Base-by-base conservation (phyloP, 805 yeast genomes). In the Starmerella kuoi region DNA sequence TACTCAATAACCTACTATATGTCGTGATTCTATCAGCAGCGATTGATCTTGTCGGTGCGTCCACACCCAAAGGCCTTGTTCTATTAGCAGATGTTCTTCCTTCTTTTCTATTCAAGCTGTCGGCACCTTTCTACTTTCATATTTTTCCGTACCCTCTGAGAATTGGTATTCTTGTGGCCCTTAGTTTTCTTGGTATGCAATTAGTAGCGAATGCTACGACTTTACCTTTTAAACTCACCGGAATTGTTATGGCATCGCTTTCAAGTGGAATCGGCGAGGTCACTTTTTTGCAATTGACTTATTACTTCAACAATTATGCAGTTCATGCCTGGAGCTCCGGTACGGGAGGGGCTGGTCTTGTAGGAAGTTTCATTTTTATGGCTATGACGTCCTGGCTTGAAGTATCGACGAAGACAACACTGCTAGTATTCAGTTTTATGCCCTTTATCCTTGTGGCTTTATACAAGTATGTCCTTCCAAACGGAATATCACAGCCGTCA, bases 11-110 rank as follows among this genome's bases (percentile, higher is more conserved):
- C 58, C 79, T 88, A 9, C 71, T 88, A 1, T 88, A 87, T 62
- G 96, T 88, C 25, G 88, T 88, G 14, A 87, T 88, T 31, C 65
- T 88, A 12, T 77, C 94, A 0, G 94, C 96, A 0, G 97, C 97
- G 2, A 74, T 84, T 25, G 98, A 88, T 57, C 65, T 88, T 12
- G 95, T 87, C 1, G 95, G 95, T 0, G 73, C 84, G 1, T 52
- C 67, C 5, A 72, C 80, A 0, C 96, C 98, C 8, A 88, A 88
- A 60, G 87, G 94, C 1, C 62, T 78, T 2, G 94, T 88, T 4
- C 64, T 88, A 5, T 62, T 88, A 45, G 88, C 94, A 0, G 95
- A 88, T 58, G 84, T 88, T 24, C 51, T 83, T 15, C 97, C 98
- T 0, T 72, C 95, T 1, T 79, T 88, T 51, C 26, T 71, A 1